phyloP scores from a whole-genome alignment of 2,329 filamentous ascomycete species.

The Alternaria gansuensis region DNA sequence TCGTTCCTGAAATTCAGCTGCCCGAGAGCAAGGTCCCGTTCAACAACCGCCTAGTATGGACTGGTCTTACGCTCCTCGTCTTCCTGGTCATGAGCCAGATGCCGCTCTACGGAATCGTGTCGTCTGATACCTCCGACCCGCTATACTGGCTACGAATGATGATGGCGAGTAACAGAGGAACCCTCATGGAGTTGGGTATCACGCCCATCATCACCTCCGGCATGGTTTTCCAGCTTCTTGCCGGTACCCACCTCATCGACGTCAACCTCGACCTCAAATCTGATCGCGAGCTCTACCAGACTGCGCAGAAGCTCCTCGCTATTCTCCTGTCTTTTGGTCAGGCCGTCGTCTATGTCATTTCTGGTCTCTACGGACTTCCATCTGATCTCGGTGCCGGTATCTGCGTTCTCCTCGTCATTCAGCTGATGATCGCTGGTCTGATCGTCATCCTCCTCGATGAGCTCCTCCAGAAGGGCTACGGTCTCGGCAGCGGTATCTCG shows the following conservation, averaged over 20 bases:
- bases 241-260: constrained; percentile 99
- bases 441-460: constrained; percentile 99
- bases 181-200: constrained; percentile 92
- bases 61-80: constrained; percentile 81
- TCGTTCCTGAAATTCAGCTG: constrained; percentile 88
- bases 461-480: constrained; percentile 99
- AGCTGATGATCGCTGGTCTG: constrained; percentile 95
- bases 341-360: constrained; percentile 97
- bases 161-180: constrained; percentile 98
- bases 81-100: constrained; percentile 99
- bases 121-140: constrained; percentile 92
- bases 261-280: constrained; percentile 99
- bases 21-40: constrained; percentile 99
- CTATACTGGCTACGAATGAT: constrained; percentile 99
- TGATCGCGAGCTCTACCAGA: constrained; percentile 99
- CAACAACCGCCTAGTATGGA: constrained; percentile 76
- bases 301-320: constrained; percentile 89
- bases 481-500: constrained; percentile 96
- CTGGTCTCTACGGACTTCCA: constrained; percentile 89
- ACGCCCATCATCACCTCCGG: constrained; percentile 99
- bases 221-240: constrained; percentile 99
- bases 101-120: constrained; percentile 95
- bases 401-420: constrained; percentile 96
- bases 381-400: constrained; percentile 97
- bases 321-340: constrained; percentile 98